A percentile compares a stretch with the other conserved stretches of the same genome.
phyloP scores from a whole-genome alignment of 1,284 basidiomycete species.

The Puccinia coronata region DNA sequence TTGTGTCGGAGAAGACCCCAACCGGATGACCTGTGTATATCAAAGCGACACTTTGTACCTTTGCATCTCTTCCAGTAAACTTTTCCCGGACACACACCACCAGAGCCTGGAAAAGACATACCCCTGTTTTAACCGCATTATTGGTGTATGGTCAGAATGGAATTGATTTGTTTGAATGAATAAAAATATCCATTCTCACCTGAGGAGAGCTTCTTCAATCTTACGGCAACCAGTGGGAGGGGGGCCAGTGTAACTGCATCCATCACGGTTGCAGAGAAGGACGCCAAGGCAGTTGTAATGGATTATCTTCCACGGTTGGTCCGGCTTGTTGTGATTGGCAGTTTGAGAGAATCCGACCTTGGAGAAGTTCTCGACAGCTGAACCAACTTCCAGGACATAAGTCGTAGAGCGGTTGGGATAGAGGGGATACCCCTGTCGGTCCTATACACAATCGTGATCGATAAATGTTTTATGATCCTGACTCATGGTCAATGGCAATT shows the following conservation, averaged over 20 bases:
- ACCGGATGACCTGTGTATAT: neutral
- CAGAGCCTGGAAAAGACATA: neutral
- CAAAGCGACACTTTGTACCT: neutral
- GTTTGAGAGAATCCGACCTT: neutral
- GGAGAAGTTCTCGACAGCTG: neutral
- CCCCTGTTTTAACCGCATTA: neutral
- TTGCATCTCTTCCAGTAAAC: neutral
- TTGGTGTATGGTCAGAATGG: neutral
- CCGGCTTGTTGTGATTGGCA: neutral
- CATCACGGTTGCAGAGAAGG: neutral
- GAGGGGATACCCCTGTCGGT: neutral
- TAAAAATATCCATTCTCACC: neutral
- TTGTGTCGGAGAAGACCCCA: constrained; percentile 13
- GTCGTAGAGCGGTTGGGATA: constrained; percentile 6
- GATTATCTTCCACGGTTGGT: neutral
- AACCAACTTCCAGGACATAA: neutral
- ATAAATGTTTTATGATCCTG: neutral
- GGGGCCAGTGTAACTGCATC: neutral
- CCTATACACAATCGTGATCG: neutral
- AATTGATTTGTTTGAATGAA: neutral
- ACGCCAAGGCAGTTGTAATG: neutral
- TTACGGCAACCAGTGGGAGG: neutral
- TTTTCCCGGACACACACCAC: neutral
- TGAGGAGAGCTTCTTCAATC: neutral
- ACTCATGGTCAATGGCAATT: neutral